These are phyloP conservation scores for Fraxinus platypoda DNA, from an alignment of 305 asterid species.

Conservation along the genomic window DNA sequence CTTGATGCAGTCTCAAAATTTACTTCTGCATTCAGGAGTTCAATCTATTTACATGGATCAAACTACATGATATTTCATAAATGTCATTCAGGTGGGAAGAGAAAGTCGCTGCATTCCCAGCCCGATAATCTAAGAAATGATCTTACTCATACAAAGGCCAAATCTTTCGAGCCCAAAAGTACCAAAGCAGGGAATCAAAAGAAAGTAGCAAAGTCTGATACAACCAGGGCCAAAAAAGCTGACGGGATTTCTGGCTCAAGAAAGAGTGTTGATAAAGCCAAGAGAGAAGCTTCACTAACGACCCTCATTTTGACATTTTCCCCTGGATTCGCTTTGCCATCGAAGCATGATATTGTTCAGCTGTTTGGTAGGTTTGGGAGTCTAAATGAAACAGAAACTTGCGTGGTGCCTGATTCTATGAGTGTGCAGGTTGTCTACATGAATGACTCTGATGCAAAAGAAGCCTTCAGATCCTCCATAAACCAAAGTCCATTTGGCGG, in stretches of 20 bases:
- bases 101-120: conserved; percentile 28
- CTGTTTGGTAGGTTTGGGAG: conserved; percentile 44
- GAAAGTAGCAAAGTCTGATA: conserved; percentile 18
- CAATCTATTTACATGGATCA: conserved; percentile 34
- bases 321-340: conserved; percentile 44
- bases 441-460: conserved; percentile 43
- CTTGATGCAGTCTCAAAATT: conserved; percentile 45
- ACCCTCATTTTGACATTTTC: conserved; percentile 34
- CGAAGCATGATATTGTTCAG: conserved; percentile 42
- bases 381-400: conserved; percentile 40
- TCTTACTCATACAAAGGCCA: neutral
- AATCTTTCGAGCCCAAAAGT: conserved; percentile 16
- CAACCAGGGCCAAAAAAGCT: conserved; percentile 23
- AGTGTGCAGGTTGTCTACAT: conserved; percentile 33
- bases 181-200: conserved; percentile 15
- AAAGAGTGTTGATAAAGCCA: conserved; percentile 18
- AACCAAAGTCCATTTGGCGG: conserved; percentile 41
- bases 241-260: conserved; percentile 21
- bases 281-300: conserved; percentile 23
- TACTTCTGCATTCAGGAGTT: conserved; percentile 50
- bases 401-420: conserved; percentile 28
- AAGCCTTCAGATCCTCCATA: conserved; percentile 43
- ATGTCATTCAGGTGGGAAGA: conserved; percentile 24
- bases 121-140: neutral
- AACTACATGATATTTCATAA: conserved; percentile 30